Percentiles rank a stretch among this genome's conserved stretches.
Conservation (phyloP, 169 alveolate genomes). For the Cytauxzoon felis region DNA sequence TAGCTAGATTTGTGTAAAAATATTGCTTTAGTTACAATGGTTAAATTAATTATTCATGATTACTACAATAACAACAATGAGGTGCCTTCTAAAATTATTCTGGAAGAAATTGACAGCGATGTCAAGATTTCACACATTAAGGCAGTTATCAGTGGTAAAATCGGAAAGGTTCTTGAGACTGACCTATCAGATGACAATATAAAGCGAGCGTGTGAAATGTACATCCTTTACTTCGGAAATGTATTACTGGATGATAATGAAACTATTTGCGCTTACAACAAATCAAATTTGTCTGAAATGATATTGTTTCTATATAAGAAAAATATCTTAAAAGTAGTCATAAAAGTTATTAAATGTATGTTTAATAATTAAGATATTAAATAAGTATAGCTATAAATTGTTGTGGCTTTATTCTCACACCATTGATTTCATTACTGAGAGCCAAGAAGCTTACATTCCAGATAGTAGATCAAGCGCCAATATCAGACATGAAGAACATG, state of each 20-base stretch:
- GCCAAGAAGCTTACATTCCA: conserved; percentile 16
- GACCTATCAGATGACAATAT: conserved; percentile 15
- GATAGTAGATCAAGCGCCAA: conserved; percentile 41
- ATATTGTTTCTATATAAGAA: conserved; percentile 33
- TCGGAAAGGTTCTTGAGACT: conserved; percentile 4
- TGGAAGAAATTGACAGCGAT: conserved; percentile 31
- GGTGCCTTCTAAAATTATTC: conserved; percentile 13
- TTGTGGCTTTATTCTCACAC: conserved; percentile 43
- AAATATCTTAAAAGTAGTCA: conserved; percentile 8
- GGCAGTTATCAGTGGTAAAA: conserved; percentile 8
- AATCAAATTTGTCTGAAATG: conserved; percentile 25
- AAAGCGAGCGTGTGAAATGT: conserved; percentile 14
- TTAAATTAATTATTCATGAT: conserved; percentile 25
- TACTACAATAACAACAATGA: conserved; percentile 1
- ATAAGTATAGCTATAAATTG: conserved; percentile 26
- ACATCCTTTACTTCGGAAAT: conserved; percentile 43
- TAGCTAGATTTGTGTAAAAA: not conserved
- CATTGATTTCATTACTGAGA: conserved; percentile 3
- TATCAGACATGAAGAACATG: conserved; percentile 26
- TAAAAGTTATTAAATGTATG: conserved; percentile 32
- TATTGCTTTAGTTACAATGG: conserved; percentile 14
- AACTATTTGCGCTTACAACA: conserved; percentile 30
- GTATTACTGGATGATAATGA: conserved; percentile 11
- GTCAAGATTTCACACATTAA: conserved; percentile 19
- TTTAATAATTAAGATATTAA: not conserved